Evolutionary conservation across 495 filamentous ascomycete species (phyloP).

Genomic region (Podospora appendiculata): DNA sequence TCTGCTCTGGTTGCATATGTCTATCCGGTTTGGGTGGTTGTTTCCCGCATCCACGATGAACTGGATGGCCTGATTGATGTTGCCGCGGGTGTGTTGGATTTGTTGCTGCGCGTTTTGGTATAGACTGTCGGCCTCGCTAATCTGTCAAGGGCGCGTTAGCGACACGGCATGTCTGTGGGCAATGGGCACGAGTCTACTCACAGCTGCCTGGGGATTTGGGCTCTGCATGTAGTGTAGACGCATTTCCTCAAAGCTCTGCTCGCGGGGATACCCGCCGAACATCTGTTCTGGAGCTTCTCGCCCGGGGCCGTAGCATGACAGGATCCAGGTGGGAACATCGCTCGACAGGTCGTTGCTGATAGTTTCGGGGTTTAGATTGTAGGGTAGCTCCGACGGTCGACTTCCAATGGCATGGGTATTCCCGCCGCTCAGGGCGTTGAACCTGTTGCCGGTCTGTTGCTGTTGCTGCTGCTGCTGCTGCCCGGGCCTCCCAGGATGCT

Average conservation of each 20-base stretch:
- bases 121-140: constrained; percentile 53
- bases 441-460: constrained; percentile 21
- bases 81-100: constrained; percentile 55
- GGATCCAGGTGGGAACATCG: constrained; percentile 69
- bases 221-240: constrained; percentile 59
- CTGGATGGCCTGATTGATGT: constrained; percentile 63
- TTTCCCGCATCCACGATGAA: constrained; percentile 62
- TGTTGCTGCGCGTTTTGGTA: constrained; percentile 56
- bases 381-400: not conserved
- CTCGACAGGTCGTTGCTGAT: constrained; percentile 59
- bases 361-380: constrained; percentile 41
- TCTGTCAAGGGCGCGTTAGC: constrained; percentile 22
- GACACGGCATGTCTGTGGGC: not conserved
- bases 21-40: constrained; percentile 72
- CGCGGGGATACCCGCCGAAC: constrained; percentile 68
- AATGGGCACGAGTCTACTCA: constrained; percentile 22
- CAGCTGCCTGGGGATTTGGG: constrained; percentile 51
- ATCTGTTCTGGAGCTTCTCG: constrained; percentile 66
- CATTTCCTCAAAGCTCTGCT: constrained; percentile 80
- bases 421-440: constrained; percentile 18
- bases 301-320: constrained; percentile 76
- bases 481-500: constrained; percentile 29
- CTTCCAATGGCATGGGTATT: not conserved
- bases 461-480: constrained; percentile 13
- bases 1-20: constrained; percentile 49